Conservation (phyloP, 2,329 filamentous ascomycete genomes). For the Cordyceps cicadae region DNA sequence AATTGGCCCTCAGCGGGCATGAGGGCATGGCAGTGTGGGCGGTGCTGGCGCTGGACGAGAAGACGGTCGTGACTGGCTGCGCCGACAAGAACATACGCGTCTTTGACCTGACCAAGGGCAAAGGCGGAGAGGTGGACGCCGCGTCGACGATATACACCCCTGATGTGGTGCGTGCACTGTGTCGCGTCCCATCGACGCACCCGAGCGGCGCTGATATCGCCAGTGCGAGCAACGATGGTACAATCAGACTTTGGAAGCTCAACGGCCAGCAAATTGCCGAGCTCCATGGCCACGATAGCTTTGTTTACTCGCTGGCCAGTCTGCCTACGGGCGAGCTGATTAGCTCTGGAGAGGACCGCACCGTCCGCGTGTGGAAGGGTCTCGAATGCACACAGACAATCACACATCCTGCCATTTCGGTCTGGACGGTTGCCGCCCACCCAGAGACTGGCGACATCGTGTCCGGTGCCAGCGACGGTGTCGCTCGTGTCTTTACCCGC, state of each 20-base stretch:
- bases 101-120: conserved; percentile 60
- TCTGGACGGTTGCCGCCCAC: conserved; percentile 87
- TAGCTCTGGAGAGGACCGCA: conserved; percentile 91
- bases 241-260: conserved; percentile 80
- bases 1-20: conserved; percentile 65
- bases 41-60: conserved; percentile 74
- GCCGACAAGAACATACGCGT: conserved; percentile 86
- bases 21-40: conserved; percentile 75
- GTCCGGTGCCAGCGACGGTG: conserved; percentile 82
- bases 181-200: conserved; percentile 66
- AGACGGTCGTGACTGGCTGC: conserved; percentile 80
- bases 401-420: conserved; percentile 91
- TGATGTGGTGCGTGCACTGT: conserved; percentile 83
- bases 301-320: conserved; percentile 77
- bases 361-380: conserved; percentile 79
- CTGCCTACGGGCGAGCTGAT: conserved; percentile 80
- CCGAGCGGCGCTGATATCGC: conserved; percentile 85
- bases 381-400: conserved; percentile 86
- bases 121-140: conserved; percentile 45
- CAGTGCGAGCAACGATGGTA: conserved; percentile 85
- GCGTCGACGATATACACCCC: conserved; percentile 53
- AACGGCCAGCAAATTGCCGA: conserved; percentile 68
- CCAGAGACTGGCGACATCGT: conserved; percentile 80
- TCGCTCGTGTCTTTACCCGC: conserved; percentile 77
- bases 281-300: conserved; percentile 83